A percentile compares a stretch with the other conserved stretches of the same genome.
These are phyloP conservation scores for Saccharomycodes ludwigii DNA, from an alignment of 805 yeast species.

Conservation along the genomic window DNA sequence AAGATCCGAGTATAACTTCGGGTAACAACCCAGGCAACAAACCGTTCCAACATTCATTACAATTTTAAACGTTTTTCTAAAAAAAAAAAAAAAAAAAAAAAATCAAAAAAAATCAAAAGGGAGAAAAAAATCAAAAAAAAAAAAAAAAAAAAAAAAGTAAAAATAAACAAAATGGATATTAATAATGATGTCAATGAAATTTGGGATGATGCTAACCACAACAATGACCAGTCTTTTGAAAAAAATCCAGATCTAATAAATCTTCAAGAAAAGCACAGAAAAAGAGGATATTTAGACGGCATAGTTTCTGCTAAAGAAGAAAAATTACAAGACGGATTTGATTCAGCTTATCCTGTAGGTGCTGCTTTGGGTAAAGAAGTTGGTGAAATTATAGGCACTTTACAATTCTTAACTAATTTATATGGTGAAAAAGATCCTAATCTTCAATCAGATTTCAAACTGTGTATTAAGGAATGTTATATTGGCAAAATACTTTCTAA, in stretches of 20 bases:
- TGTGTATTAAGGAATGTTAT: slow-evolving; percentile 40
- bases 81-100: slow-evolving; percentile 3
- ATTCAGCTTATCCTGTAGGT: slow-evolving; percentile 66
- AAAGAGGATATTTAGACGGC: slow-evolving; percentile 81
- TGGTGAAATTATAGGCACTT: slow-evolving; percentile 50
- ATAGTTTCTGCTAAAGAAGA: slow-evolving; percentile 53
- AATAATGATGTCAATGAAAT: no score
- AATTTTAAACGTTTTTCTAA: neutral
- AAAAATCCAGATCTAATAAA: neutral
- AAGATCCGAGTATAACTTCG: no score
- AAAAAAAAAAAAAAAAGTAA: no score
- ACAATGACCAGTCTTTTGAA: neutral
- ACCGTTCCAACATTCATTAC: slow-evolving; percentile 11
- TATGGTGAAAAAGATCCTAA: slow-evolving; percentile 11
- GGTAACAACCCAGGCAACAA: no score
- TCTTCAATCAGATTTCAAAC: slow-evolving; percentile 16
- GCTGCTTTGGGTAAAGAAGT: slow-evolving; percentile 52
- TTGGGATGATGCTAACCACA: no score
- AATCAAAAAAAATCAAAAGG: no score
- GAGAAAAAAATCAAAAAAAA: no score
- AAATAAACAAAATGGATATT: no score
- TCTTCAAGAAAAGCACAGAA: slow-evolving; percentile 33
- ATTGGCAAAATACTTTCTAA: slow-evolving; percentile 46
- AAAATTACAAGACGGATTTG: slow-evolving; percentile 70
- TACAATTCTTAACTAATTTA: slow-evolving; percentile 25